A percentile compares a stretch with the other conserved stretches of the same genome.
Conservation (phyloP, 331 rosid species). For the Malus hybrid region DNA sequence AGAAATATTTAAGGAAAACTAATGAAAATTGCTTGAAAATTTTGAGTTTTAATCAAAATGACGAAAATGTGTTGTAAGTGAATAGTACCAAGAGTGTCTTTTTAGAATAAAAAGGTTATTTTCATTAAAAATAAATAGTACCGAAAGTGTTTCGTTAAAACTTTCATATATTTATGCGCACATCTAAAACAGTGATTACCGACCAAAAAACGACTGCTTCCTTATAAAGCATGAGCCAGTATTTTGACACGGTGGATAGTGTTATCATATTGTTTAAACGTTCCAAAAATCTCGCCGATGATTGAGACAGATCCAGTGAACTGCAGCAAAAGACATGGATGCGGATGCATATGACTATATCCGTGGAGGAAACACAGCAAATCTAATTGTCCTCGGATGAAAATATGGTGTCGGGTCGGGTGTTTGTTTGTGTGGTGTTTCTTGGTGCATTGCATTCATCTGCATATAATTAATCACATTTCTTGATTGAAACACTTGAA, state of each 20-base stretch:
- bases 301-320: constrained; percentile 34
- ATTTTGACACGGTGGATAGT: neutral
- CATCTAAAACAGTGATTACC: too few relatives aligned
- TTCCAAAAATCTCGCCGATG: neutral
- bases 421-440: constrained; percentile 23
- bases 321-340: constrained; percentile 15
- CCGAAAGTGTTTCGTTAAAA: too few relatives aligned
- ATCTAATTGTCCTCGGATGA: constrained; percentile 27
- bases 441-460: constrained; percentile 23
- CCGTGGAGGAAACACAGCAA: constrained; percentile 21
- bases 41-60: too few relatives aligned
- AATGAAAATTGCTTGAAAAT: too few relatives aligned
- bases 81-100: too few relatives aligned
- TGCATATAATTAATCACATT: neutral
- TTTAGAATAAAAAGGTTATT: too few relatives aligned
- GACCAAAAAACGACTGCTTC: too few relatives aligned
- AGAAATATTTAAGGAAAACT: too few relatives aligned
- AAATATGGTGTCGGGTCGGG: constrained; percentile 28
- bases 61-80: too few relatives aligned
- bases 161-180: too few relatives aligned
- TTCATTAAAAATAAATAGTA: too few relatives aligned
- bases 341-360: constrained; percentile 9
- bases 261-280: neutral
- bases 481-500: neutral
- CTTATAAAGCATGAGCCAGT: neutral